Percentiles rank a stretch among this genome's conserved stretches.
phyloP scores from a whole-genome alignment of 1,284 basidiomycete species.

The Violaceomyces palustris region DNA sequence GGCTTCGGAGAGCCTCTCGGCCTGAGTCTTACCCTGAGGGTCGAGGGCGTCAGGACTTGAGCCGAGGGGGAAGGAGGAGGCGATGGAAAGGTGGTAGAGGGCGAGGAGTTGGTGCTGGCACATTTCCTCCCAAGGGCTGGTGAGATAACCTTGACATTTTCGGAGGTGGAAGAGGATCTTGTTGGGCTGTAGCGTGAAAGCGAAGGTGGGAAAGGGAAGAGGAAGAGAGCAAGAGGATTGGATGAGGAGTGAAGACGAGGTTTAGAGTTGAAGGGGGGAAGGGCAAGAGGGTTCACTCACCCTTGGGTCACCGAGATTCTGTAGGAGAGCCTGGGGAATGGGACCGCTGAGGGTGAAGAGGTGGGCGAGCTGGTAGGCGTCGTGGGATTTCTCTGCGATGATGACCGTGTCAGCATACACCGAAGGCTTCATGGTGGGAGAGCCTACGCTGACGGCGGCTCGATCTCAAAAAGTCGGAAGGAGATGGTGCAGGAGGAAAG shows the following conservation, averaged over 20 bases:
- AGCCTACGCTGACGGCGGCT: no score
- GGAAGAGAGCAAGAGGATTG: neutral
- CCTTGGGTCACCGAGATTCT: slow-evolving; percentile 19
- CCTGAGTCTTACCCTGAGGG: slow-evolving; percentile 11
- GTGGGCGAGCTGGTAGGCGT: slow-evolving; percentile 29
- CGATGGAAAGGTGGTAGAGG: slow-evolving; percentile 22
- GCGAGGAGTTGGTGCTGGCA: slow-evolving; percentile 19
- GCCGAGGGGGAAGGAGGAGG: slow-evolving; percentile 6
- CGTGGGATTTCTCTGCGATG: slow-evolving; percentile 3
- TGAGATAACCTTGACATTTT: slow-evolving; percentile 30
- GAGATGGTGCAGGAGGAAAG: no score
- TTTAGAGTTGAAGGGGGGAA: neutral
- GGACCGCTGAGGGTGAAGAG: slow-evolving; percentile 29
- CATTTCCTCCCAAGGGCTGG: slow-evolving; percentile 42
- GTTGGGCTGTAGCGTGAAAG: slow-evolving; percentile 3
- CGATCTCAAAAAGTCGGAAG: no score
- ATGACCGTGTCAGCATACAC: slow-evolving; percentile 31
- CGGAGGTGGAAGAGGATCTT: slow-evolving; percentile 19
- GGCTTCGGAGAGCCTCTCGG: slow-evolving; percentile 21
- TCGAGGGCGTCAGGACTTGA: slow-evolving; percentile 3
- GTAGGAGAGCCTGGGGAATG: slow-evolving; percentile 8
- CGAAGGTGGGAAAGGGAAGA: neutral
- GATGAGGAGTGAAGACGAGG: neutral
- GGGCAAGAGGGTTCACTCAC: neutral
- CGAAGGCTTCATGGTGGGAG: slow-evolving; percentile 18